A percentile compares a stretch with the other conserved stretches of the same genome.
These are phyloP conservation scores for Aspergillus texensis DNA, from an alignment of 2,329 filamentous ascomycete species.

Conservation along the genomic window DNA sequence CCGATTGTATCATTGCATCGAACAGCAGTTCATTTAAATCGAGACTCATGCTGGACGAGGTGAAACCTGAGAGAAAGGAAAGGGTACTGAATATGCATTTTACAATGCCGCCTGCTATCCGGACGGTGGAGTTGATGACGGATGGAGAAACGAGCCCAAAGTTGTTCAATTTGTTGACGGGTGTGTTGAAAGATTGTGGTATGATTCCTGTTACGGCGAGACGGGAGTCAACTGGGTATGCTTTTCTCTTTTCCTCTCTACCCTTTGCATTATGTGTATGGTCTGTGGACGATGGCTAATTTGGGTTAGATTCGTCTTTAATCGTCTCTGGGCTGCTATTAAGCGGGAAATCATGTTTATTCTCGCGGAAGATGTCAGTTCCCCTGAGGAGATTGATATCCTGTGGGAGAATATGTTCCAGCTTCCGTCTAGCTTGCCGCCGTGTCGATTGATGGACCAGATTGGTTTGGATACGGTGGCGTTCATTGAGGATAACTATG, in stretches of 20 bases:
- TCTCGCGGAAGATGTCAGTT: constrained; percentile 53
- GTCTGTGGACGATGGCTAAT: neutral
- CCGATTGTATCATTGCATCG: constrained; percentile 53
- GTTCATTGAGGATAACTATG: constrained; percentile 58
- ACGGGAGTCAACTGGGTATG: constrained; percentile 51
- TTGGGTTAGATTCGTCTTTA: constrained; percentile 54
- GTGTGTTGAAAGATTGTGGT: constrained; percentile 44
- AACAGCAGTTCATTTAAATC: constrained; percentile 59
- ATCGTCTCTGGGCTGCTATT: constrained; percentile 60
- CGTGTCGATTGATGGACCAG: constrained; percentile 48
- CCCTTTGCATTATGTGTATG: neutral
- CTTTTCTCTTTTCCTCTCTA: neutral
- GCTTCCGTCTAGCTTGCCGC: constrained; percentile 27
- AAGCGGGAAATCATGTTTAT: constrained; percentile 57
- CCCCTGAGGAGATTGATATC: constrained; percentile 53
- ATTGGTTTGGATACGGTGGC: constrained; percentile 58
- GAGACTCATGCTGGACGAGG: constrained; percentile 50
- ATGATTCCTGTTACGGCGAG: constrained; percentile 47
- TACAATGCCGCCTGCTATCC: constrained; percentile 51
- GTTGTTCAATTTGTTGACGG: constrained; percentile 51
- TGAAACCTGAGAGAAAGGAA: constrained; percentile 44
- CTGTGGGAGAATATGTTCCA: constrained; percentile 50
- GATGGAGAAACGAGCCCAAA: constrained; percentile 46
- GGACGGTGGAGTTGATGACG: constrained; percentile 59
- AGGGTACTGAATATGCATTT: constrained; percentile 57